phyloP scores from a whole-genome alignment of 2,329 filamentous ascomycete genomes.

The Aspergillus flavus region DNA sequence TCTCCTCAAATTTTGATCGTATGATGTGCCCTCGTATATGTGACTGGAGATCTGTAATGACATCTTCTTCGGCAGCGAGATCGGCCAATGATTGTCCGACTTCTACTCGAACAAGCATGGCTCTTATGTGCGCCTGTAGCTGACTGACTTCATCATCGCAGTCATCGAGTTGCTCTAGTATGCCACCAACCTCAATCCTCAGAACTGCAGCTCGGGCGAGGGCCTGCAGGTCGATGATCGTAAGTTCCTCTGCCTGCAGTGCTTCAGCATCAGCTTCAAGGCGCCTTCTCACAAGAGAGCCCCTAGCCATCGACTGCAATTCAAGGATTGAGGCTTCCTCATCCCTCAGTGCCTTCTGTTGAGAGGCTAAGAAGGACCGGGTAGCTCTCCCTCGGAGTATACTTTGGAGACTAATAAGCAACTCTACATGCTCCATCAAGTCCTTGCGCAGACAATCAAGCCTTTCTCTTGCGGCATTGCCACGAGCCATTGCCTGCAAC shows the following conservation, averaged over 20 bases:
- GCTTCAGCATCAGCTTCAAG: conserved; percentile 32
- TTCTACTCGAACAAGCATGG: conserved; percentile 74
- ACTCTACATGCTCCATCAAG: conserved; percentile 31
- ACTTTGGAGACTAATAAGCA: conserved; percentile 38
- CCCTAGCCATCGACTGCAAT: conserved; percentile 57
- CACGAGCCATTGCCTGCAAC: conserved; percentile 52
- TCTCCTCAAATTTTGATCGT: conserved; percentile 75
- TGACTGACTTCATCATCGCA: conserved; percentile 67
- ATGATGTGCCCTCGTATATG: conserved; percentile 73
- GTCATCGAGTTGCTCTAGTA: conserved; percentile 71
- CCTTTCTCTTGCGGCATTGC: conserved; percentile 31
- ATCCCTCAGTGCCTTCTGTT: conserved; percentile 44
- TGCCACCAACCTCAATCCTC: conserved; percentile 44
- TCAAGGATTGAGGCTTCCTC: conserved; percentile 48
- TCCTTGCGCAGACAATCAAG: conserved; percentile 31
- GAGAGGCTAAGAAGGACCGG: conserved; percentile 34
- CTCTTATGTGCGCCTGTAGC: conserved; percentile 76
- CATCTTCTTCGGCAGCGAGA: conserved; percentile 81
- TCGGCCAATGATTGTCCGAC: conserved; percentile 74
- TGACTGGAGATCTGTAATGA: conserved; percentile 73
- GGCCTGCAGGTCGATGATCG: conserved; percentile 42
- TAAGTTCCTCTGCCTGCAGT: conserved; percentile 34
- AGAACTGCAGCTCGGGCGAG: conserved; percentile 44
- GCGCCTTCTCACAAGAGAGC: conserved; percentile 37
- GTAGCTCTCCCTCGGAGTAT: conserved; percentile 33